These are phyloP conservation scores for Leccinum imitatum DNA, from an alignment of 768 basidiomycete genomes.

Conservation along the genomic window DNA sequence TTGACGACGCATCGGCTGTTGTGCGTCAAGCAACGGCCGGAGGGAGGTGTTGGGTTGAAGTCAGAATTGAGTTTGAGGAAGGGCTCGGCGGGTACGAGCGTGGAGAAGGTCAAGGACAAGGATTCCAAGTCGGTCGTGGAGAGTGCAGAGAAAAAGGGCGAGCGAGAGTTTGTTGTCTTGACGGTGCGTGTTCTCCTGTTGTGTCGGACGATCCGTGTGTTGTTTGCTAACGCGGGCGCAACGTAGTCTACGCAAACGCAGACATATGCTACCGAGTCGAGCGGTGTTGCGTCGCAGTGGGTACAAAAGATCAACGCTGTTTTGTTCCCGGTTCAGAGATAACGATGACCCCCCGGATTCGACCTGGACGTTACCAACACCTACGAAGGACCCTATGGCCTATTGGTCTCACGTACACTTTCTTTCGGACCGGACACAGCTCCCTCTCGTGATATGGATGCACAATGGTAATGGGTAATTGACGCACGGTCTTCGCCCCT, in stretches of 20 bases:
- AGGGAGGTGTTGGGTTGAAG: slow-evolving; percentile 44
- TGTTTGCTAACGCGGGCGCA: not conserved
- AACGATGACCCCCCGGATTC: not conserved
- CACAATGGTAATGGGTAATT: not conserved
- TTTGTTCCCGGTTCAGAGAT: not conserved
- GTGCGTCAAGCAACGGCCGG: slow-evolving; percentile 51
- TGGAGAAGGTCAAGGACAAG: slow-evolving; percentile 32
- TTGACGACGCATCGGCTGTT: slow-evolving; percentile 57
- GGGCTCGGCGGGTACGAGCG: slow-evolving; percentile 9
- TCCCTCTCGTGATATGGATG: not conserved
- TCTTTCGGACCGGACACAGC: not conserved
- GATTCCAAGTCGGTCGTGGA: slow-evolving; percentile 45
- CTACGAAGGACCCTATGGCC: not conserved
- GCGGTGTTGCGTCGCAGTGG: slow-evolving; percentile 37
- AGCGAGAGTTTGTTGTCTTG: slow-evolving; percentile 58
- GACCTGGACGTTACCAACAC: not conserved
- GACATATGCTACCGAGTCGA: slow-evolving; percentile 42
- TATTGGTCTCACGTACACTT: not conserved
- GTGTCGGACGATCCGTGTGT: not conserved
- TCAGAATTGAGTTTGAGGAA: slow-evolving; percentile 47
- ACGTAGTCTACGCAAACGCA: slow-evolving; percentile 47
- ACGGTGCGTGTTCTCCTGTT: slow-evolving; percentile 43
- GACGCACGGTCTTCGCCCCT: not conserved
- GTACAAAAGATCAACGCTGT: slow-evolving; percentile 38
- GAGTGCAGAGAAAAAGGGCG: slow-evolving; percentile 51